Percentiles rank a stretch among this genome's conserved stretches.
These are phyloP conservation scores for Tetracladium setigerum DNA, from an alignment of 495 filamentous ascomycete species.

Conservation along the genomic window DNA sequence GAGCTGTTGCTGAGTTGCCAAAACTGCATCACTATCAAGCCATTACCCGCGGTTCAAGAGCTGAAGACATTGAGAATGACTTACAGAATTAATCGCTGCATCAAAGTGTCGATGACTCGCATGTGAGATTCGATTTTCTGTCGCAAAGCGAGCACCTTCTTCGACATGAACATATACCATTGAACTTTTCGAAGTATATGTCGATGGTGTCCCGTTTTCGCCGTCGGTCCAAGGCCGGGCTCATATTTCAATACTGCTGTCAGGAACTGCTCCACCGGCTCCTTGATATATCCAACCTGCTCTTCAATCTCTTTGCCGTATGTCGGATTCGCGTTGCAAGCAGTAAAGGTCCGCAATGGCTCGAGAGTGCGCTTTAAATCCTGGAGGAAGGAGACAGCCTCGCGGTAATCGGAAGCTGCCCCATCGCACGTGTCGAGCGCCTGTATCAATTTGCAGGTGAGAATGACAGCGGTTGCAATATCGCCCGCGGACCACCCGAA, in stretches of 20 bases:
- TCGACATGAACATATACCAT: constrained; percentile 4
- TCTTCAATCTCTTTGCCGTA: background rate
- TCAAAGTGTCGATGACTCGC: constrained; percentile 2
- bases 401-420: constrained; percentile 3
- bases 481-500: constrained; percentile 10
- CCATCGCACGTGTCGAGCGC: constrained; percentile 1
- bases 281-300: background rate
- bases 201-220: background rate
- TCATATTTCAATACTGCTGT: background rate
- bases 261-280: background rate
- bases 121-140: constrained; percentile 4
- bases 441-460: background rate
- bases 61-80: background rate
- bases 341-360: constrained; percentile 1
- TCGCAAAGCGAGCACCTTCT: constrained; percentile 4
- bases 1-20: background rate
- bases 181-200: constrained; percentile 3
- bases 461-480: background rate
- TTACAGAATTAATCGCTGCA: constrained; percentile 5
- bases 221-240: background rate
- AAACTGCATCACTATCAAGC: background rate
- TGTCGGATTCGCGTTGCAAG: background rate
- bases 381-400: background rate
- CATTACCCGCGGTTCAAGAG: background rate
- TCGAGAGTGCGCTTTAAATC: constrained; percentile 4